Base-by-base conservation (phyloP, 2,329 filamentous ascomycete genomes). In the Penicillium nordicum region DNA sequence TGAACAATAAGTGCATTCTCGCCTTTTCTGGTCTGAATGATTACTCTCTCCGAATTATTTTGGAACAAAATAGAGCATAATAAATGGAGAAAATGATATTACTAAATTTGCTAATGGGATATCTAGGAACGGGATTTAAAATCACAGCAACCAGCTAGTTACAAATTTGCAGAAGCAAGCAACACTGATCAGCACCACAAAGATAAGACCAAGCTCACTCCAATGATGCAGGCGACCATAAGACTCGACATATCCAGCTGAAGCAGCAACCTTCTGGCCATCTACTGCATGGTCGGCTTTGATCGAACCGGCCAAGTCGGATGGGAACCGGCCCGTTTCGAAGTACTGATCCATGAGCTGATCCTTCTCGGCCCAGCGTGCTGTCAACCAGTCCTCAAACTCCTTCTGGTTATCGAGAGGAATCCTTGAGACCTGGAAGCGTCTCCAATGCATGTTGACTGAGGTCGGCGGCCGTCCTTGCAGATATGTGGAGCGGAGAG, bases 401-500 rank as follows among this genome's bases (percentile, higher is more conserved):
- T 83, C 79, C 40, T 88, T 82, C 16, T 83, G 81, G 63, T 88
- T 84, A 32, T 91, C 82, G 10, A 96, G 82, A 0, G 93, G 93
- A 42, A 99, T 96, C 21, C 91, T 86, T 23, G 83, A 82, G 14
- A 97, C 72, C 34, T 84, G 83, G 74, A 96, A 97, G 10, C 92
- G 86, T 51, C 94, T 86, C 91, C 93, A 99, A 75, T 96, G 89
- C 79, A 97, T 92, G 74, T 97, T 97, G 67, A 97, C 92, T 1
- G 92, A 96, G 72, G 92, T 96, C 1, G 93, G 94, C 0, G 92
- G 88, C 1, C 90, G 85, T 12, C 94, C 92, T 72, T 94, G 85
- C 60, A 97, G 87, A 70, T 94, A 96, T 4, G 91, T 95, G 47
- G 92, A 92, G 3, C 85, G 84, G 4, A 99, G 80, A 0, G 90